Percentiles rank a stretch among this genome's conserved stretches.
phyloP scores from a whole-genome alignment of 2,329 filamentous ascomycete genomes.

The Exophiala sp. region DNA sequence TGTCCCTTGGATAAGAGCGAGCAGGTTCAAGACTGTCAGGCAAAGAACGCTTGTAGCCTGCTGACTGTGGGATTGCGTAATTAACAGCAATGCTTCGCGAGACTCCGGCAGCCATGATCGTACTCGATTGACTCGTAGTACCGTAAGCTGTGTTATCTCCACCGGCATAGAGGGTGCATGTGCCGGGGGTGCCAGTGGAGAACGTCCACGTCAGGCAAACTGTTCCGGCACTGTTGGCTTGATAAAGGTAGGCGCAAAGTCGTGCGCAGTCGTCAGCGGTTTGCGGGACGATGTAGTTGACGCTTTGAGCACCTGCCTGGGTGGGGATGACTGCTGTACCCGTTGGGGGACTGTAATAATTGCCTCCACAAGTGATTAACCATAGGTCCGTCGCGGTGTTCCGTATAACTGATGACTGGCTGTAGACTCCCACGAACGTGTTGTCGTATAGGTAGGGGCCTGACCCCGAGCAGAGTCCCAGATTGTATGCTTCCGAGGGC shows the following conservation, averaged over 20 bases:
- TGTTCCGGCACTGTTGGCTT: neutral
- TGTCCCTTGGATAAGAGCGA: constrained; percentile 7
- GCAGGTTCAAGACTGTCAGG: neutral
- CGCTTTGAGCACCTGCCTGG: too few species aligned
- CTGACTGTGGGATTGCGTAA: neutral
- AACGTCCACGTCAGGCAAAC: constrained; percentile 6
- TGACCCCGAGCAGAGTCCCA: constrained; percentile 12
- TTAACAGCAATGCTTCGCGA: constrained; percentile 2
- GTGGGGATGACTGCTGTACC: neutral
- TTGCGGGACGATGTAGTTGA: too few species aligned
- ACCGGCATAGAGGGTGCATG: neutral
- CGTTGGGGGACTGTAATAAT: neutral
- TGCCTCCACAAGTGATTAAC: constrained; percentile 6
- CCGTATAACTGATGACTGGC: constrained; percentile 3
- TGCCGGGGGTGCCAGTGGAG: neutral
- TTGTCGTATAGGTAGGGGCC: constrained; percentile 8
- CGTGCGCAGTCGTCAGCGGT: constrained; percentile 17
- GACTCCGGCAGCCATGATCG: constrained; percentile 7
- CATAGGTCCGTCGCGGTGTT: neutral
- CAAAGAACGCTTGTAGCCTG: constrained; percentile 14
- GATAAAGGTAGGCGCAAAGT: constrained; percentile 1
- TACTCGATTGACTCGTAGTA: too few species aligned
- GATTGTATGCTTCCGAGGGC: constrained; percentile 2
- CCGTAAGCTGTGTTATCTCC: too few species aligned
- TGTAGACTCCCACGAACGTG: constrained; percentile 11